These are phyloP conservation scores for Ascocoryne sarcoides DNA, from an alignment of 2,329 filamentous ascomycete species.

Conservation along the genomic window DNA sequence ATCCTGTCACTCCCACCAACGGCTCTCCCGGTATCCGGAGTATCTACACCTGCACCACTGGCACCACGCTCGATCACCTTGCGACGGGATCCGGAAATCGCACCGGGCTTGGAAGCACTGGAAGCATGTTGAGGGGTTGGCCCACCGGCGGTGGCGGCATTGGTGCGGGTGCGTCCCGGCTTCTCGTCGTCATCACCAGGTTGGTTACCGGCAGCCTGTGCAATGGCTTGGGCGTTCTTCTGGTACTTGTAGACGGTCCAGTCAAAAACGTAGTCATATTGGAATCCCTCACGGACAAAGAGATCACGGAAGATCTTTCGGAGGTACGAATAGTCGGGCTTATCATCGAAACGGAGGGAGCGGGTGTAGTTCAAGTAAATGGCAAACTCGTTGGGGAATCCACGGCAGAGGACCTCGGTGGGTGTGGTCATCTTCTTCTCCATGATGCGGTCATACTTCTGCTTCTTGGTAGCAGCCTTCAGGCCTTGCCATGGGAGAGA, in stretches of 20 bases:
- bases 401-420: conserved; percentile 95
- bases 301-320: conserved; percentile 99
- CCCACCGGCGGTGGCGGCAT: conserved; percentile 54
- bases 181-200: conserved; percentile 66
- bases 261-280: conserved; percentile 99
- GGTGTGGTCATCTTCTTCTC: conserved; percentile 99
- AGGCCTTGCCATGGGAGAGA: conserved; percentile 98
- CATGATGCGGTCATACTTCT: conserved; percentile 99
- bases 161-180: conserved; percentile 57
- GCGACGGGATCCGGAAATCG: conserved; percentile 67
- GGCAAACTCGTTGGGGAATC: conserved; percentile 98
- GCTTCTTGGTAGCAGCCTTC: conserved; percentile 98
- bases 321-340: conserved; percentile 98
- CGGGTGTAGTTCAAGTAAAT: conserved; percentile 99
- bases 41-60: conserved; percentile 48
- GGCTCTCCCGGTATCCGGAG: conserved; percentile 64
- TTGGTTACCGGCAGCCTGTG: conserved; percentile 64
- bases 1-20: conserved; percentile 83
- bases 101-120: conserved; percentile 59
- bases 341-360: conserved; percentile 97
- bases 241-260: conserved; percentile 99
- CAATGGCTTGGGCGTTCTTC: conserved; percentile 95
- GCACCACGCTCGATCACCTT: conserved; percentile 69
- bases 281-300: conserved; percentile 97
- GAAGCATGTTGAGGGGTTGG: conserved; percentile 42